Conservation (phyloP, 306 rosid species). For the Castanospermum australe region DNA sequence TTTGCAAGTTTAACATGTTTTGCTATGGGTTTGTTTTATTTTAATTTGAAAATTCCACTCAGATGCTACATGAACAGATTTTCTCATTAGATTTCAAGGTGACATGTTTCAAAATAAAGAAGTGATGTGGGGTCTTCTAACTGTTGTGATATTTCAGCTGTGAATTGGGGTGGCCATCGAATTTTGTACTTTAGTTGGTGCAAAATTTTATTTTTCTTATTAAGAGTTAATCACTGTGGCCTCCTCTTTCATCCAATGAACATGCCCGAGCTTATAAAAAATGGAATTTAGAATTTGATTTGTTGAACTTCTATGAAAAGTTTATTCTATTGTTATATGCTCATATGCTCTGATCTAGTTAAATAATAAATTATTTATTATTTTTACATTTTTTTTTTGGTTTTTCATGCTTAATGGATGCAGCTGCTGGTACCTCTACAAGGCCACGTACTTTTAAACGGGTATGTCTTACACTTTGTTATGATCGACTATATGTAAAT, state of each 20-base stretch:
- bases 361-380: background rate
- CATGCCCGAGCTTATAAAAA: background rate
- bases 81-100: background rate
- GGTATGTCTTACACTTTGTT: conserved; percentile 18
- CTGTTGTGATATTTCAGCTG: background rate
- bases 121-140: background rate
- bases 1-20: background rate
- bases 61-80: background rate
- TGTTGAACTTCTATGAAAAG: background rate
- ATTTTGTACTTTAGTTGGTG: background rate
- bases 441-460: conserved; percentile 37
- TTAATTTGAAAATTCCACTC: background rate
- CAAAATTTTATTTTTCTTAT: background rate
- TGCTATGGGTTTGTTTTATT: background rate
- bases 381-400: background rate
- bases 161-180: background rate
- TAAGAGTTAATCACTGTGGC: background rate
- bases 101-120: background rate
- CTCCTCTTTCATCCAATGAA: background rate
- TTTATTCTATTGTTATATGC: background rate
- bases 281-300: background rate
- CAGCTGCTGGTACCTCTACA: conserved; percentile 38
- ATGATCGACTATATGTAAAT: background rate
- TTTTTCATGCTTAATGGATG: conserved; percentile 9
- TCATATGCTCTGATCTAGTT: background rate